Conservation (phyloP, 495 filamentous ascomycete genomes). For the Daldinia concentrica region DNA sequence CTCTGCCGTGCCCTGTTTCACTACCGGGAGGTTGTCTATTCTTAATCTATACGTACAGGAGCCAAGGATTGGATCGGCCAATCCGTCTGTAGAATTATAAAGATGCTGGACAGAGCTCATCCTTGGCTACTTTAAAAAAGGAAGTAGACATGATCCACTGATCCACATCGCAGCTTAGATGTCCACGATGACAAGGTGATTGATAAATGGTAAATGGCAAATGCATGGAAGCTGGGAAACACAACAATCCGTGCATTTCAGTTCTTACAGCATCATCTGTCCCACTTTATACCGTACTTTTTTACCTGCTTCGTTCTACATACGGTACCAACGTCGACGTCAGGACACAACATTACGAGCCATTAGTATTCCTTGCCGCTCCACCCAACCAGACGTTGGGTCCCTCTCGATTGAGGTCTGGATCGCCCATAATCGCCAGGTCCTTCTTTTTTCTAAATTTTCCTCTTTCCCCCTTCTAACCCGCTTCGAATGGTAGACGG, state of each 20-base stretch:
- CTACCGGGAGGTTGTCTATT: constrained; percentile 43
- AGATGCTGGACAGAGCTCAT: constrained; percentile 31
- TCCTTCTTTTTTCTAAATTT: constrained; percentile 30
- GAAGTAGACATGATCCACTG: constrained; percentile 39
- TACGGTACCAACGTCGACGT: constrained; percentile 28
- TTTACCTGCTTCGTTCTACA: constrained; percentile 6
- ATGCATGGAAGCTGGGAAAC: constrained; percentile 17
- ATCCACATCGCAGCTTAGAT: constrained; percentile 42
- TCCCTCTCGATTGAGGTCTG: constrained; percentile 40
- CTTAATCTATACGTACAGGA: constrained; percentile 38
- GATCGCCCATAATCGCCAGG: constrained; percentile 37
- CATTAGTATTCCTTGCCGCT: constrained; percentile 38
- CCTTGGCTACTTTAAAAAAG: constrained; percentile 35
- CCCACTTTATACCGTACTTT: constrained; percentile 33
- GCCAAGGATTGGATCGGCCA: constrained; percentile 35
- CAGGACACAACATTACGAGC: constrained; percentile 39
- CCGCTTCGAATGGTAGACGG: neutral
- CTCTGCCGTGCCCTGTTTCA: constrained; percentile 45
- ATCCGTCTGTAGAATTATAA: constrained; percentile 32
- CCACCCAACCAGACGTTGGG: constrained; percentile 38
- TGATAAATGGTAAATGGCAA: constrained; percentile 38
- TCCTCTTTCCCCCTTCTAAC: constrained; percentile 12
- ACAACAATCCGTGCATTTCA: constrained; percentile 21
- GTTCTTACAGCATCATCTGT: constrained; percentile 37
- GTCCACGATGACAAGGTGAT: constrained; percentile 39